These are phyloP conservation scores for Sungouiella thailandica DNA, from an alignment of 805 yeast genomes.

Conservation along the genomic window DNA sequence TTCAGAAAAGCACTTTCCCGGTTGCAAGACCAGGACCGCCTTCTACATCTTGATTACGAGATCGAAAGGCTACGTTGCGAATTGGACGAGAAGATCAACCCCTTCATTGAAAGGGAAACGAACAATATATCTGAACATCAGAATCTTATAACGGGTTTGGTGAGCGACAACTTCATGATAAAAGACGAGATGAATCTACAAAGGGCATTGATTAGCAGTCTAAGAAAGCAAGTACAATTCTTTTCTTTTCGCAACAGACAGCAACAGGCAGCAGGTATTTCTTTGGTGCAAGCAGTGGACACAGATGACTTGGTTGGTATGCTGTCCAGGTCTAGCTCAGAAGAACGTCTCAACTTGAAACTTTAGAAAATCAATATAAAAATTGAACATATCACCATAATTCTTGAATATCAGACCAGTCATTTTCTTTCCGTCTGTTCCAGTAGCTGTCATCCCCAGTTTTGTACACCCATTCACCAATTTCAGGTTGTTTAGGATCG, in stretches of 20 bases:
- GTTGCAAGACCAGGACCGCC: slow-evolving; percentile 23
- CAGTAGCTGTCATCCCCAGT: slow-evolving; percentile 68
- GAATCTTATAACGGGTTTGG: slow-evolving; percentile 23
- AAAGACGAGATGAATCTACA: slow-evolving; percentile 46
- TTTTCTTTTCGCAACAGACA: slow-evolving; percentile 35
- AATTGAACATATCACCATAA: slow-evolving; percentile 45
- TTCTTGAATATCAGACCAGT: slow-evolving; percentile 54
- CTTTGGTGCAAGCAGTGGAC: not conserved
- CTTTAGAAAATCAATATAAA: slow-evolving; percentile 1
- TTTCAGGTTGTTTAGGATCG: slow-evolving; percentile 24
- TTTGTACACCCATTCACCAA: slow-evolving; percentile 50
- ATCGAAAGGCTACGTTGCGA: slow-evolving; percentile 40
- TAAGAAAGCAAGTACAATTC: slow-evolving; percentile 49
- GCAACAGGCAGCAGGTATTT: not conserved
- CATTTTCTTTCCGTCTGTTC: slow-evolving; percentile 61
- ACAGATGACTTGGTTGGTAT: not conserved
- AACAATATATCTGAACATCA: slow-evolving; percentile 20
- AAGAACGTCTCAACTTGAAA: slow-evolving; percentile 7
- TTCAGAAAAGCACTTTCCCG: slow-evolving; percentile 11
- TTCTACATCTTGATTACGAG: slow-evolving; percentile 35
- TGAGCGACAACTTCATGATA: slow-evolving; percentile 35
- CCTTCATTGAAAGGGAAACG: slow-evolving; percentile 24
- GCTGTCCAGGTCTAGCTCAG: slow-evolving; percentile 3
- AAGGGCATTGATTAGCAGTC: slow-evolving; percentile 38
- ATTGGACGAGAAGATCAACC: slow-evolving; percentile 34